These are phyloP conservation scores for Carallia brachiata DNA, from an alignment of 345 rosid genomes.

Conservation along the genomic window DNA sequence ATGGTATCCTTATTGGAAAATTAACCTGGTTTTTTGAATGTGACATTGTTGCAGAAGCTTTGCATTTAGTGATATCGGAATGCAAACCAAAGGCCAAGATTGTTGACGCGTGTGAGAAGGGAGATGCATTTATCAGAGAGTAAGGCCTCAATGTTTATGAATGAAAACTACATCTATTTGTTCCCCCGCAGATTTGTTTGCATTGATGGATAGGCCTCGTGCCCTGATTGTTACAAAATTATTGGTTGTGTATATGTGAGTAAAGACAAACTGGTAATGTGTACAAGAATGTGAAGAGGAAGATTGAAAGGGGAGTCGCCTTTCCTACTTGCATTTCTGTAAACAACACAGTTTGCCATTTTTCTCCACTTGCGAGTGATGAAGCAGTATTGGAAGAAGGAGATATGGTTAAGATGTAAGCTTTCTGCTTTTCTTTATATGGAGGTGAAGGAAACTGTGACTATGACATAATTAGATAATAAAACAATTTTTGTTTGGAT, in stretches of 20 bases:
- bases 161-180: background rate
- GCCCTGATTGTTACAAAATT: constrained; percentile 1
- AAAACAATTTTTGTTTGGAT: constrained; percentile 9
- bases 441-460: background rate
- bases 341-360: constrained; percentile 83
- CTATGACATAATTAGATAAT: background rate
- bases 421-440: background rate
- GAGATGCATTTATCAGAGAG: constrained; percentile 86
- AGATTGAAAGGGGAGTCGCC: constrained; percentile 91
- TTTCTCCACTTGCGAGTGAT: constrained; percentile 86
- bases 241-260: background rate
- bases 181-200: background rate
- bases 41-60: constrained; percentile 52
- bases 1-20: no score
- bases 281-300: constrained; percentile 94
- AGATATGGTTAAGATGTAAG: constrained; percentile 88
- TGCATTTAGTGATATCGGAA: constrained; percentile 68
- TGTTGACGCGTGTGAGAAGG: constrained; percentile 88
- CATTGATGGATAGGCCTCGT: background rate
- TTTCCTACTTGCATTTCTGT: constrained; percentile 94
- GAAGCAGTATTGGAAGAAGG: constrained; percentile 77
- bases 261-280: constrained; percentile 77
- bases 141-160: constrained; percentile 27
- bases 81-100: constrained; percentile 84
- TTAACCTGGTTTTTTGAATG: background rate